These are phyloP conservation scores for Lasiosphaeria ovina DNA, from an alignment of 495 filamentous ascomycete species.

Conservation along the genomic window DNA sequence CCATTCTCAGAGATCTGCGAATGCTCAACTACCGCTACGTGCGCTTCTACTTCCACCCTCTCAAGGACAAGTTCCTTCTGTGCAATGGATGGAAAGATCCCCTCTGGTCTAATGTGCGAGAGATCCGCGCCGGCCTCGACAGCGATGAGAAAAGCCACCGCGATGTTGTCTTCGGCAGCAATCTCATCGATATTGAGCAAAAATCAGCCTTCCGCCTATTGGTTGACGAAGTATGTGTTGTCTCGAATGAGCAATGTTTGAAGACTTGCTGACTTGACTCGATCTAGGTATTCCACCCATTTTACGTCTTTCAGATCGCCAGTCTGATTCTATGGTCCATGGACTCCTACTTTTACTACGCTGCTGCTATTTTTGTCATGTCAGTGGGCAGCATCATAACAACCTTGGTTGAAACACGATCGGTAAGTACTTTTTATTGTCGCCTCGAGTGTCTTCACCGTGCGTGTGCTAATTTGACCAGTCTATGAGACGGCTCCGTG, in stretches of 20 bases:
- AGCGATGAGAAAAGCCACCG: constrained; percentile 83
- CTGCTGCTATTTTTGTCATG: constrained; percentile 91
- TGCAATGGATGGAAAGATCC: constrained; percentile 93
- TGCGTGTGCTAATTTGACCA: constrained; percentile 32
- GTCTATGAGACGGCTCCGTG: constrained; percentile 87
- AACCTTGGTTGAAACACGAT: constrained; percentile 84
- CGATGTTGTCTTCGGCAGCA: constrained; percentile 82
- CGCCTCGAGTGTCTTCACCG: not conserved
- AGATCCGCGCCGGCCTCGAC: constrained; percentile 80
- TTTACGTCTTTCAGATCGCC: constrained; percentile 97
- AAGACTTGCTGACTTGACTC: too few species aligned
- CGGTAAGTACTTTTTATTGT: constrained; percentile 49
- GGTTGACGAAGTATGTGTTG: constrained; percentile 70
- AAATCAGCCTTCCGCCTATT: constrained; percentile 81
- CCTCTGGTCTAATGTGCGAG: constrained; percentile 72
- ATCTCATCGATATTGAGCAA: constrained; percentile 86
- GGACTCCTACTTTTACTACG: constrained; percentile 97
- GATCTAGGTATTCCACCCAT: constrained; percentile 83
- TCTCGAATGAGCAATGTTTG: too few species aligned
- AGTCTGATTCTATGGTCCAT: constrained; percentile 93
- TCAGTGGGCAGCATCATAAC: constrained; percentile 87
- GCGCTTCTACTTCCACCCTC: constrained; percentile 84
- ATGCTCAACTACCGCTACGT: constrained; percentile 91
- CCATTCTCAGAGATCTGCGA: constrained; percentile 66
- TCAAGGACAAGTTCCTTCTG: constrained; percentile 82